Evolutionary conservation across 2,329 filamentous ascomycete genomes (phyloP).

Genomic region (Drechslerella coelobrocha): DNA sequence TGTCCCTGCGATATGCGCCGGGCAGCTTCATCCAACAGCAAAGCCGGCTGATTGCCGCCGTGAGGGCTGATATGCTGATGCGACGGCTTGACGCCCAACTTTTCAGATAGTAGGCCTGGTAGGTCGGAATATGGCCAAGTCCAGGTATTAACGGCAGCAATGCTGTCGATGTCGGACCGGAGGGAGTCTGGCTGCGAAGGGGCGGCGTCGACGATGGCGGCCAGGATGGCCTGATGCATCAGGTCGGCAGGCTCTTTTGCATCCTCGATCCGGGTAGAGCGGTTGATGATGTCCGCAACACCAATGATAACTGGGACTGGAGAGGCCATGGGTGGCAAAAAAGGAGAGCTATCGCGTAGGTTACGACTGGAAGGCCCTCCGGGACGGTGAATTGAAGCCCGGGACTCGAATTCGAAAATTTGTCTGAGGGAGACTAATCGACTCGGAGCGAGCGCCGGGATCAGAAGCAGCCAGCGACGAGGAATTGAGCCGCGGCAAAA

Average conservation of each 20-base stretch:
- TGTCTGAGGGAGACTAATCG: too few species aligned
- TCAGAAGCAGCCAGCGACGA: too few species aligned
- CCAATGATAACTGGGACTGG: conserved; percentile 67
- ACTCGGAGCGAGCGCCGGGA: too few species aligned
- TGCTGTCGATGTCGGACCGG: conserved; percentile 64
- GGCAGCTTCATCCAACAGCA: conserved; percentile 70
- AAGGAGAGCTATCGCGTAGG: background rate
- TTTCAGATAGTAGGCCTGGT: conserved; percentile 63
- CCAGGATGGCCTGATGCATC: conserved; percentile 66
- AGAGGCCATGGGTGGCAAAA: conserved; percentile 7
- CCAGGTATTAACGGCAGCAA: conserved; percentile 69
- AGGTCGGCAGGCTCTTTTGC: conserved; percentile 68
- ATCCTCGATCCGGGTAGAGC: conserved; percentile 62
- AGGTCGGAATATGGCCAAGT: conserved; percentile 71
- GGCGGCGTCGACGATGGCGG: conserved; percentile 64
- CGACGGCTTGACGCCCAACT: conserved; percentile 61
- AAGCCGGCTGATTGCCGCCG: conserved; percentile 70
- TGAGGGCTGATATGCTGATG: conserved; percentile 66
- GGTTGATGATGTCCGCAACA: conserved; percentile 69
- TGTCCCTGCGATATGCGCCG: conserved; percentile 65
- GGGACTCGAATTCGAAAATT: too few species aligned
- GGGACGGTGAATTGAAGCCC: too few species aligned
- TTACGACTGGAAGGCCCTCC: background rate
- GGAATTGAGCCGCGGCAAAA: too few species aligned
- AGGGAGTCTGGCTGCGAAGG: conserved; percentile 57